Conservation (phyloP, 768 basidiomycete genomes). For the Nidularia sp. region DNA sequence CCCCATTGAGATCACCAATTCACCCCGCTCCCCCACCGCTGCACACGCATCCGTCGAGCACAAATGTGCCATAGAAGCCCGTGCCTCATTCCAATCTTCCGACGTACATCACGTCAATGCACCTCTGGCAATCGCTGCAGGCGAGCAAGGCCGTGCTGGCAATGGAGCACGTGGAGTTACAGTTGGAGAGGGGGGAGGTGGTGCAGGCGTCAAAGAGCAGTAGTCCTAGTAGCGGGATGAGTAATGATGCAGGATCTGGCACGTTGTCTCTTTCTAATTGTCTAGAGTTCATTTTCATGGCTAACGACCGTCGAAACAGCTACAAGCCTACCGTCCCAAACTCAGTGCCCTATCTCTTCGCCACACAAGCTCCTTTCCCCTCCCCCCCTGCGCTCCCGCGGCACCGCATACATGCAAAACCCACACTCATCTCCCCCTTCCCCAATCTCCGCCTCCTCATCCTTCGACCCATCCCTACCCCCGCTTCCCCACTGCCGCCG, state of each 20-base stretch:
- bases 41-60: no score
- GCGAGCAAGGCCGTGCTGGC: constrained; percentile 70
- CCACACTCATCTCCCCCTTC: background rate
- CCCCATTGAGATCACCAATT: constrained; percentile 7
- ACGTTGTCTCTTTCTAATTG: background rate
- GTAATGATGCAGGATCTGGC: no score
- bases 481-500: constrained; percentile 14
- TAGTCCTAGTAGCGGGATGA: background rate
- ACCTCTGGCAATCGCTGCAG: constrained; percentile 73
- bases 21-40: constrained; percentile 7
- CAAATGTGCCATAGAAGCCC: no score
- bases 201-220: constrained; percentile 71
- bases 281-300: background rate
- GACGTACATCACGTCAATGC: constrained; percentile 51
- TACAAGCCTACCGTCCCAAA: background rate
- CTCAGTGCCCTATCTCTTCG: background rate
- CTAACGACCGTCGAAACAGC: background rate
- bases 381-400: no score
- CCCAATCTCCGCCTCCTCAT: background rate
- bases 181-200: constrained; percentile 66
- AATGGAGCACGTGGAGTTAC: constrained; percentile 64
- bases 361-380: background rate
- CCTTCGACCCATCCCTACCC: constrained; percentile 3
- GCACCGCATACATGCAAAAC: constrained; percentile 7
- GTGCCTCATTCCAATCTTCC: no score